Evolutionary conservation across 257 asterid genomes (phyloP).

Genomic region (Penstemon newberryi): DNA sequence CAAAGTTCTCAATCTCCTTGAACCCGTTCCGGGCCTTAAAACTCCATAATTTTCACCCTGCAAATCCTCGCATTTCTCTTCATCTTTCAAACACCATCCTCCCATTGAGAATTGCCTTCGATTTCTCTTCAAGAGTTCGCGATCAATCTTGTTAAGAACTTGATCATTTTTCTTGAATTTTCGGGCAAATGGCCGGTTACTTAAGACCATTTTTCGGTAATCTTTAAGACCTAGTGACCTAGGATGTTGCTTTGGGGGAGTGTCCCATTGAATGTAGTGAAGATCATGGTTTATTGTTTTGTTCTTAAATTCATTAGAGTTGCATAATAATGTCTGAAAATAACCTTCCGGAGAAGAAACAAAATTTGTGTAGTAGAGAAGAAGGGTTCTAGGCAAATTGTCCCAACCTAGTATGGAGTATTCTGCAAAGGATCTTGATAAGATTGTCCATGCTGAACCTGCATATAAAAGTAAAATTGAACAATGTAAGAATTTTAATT

Average conservation of each 20-base stretch:
- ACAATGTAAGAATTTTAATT: no score
- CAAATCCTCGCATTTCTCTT: constrained; percentile 41
- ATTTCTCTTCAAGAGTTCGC: constrained; percentile 57
- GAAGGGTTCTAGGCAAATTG: constrained; percentile 80
- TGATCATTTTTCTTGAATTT: constrained; percentile 74
- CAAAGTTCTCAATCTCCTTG: constrained; percentile 58
- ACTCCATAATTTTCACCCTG: constrained; percentile 62
- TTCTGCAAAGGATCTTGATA: constrained; percentile 80
- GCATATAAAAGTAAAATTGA: background rate
- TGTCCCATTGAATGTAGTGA: constrained; percentile 84
- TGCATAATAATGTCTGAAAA: constrained; percentile 79
- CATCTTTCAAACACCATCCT: constrained; percentile 68
- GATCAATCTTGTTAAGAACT: constrained; percentile 69
- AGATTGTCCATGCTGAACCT: constrained; percentile 91
- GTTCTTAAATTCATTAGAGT: constrained; percentile 64
- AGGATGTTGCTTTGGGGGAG: constrained; percentile 88
- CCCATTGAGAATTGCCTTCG: constrained; percentile 54
- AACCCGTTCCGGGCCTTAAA: constrained; percentile 69
- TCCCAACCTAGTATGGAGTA: constrained; percentile 78
- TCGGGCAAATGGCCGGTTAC: constrained; percentile 80
- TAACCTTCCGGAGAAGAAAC: constrained; percentile 88
- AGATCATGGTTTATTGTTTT: constrained; percentile 75
- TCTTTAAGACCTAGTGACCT: constrained; percentile 70
- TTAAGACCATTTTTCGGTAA: constrained; percentile 57
- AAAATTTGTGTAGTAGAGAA: constrained; percentile 83